These are phyloP conservation scores for Conticribra guillardii DNA, from an alignment of 108 stramenopile species.

Conservation along the genomic window DNA sequence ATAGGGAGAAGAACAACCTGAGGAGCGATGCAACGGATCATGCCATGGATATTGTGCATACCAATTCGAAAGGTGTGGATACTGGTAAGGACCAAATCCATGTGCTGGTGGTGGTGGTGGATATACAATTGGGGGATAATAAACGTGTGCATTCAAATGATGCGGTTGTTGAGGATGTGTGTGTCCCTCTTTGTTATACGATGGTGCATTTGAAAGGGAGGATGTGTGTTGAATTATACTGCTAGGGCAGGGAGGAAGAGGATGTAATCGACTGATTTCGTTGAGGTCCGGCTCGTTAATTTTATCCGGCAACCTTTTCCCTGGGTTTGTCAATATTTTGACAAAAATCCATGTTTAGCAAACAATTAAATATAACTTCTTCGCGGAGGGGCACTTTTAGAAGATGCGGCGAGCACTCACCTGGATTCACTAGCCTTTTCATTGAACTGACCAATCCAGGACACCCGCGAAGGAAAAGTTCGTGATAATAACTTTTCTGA, in stretches of 20 bases:
- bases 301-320: background rate
- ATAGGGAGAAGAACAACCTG: background rate
- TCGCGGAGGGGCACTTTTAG: constrained; percentile 20
- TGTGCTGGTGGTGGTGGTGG: background rate
- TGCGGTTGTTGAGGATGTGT: background rate
- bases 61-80: background rate
- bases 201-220: background rate
- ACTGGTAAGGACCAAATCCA: too few species aligned
- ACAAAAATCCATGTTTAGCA: background rate
- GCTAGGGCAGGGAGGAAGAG: background rate
- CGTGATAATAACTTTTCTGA: constrained; percentile 42
- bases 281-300: background rate
- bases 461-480: constrained; percentile 35
- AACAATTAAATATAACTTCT: too few species aligned
- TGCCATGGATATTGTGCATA: background rate
- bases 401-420: constrained; percentile 23
- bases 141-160: too few species aligned
- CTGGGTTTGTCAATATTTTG: background rate
- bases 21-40: background rate
- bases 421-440: constrained; percentile 22
- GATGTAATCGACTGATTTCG: background rate
- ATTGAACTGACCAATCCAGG: constrained; percentile 28
- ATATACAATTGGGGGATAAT: background rate
- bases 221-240: background rate
- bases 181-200: background rate